phyloP scores from a whole-genome alignment of 805 yeast species.

The Starmera caribaea region DNA sequence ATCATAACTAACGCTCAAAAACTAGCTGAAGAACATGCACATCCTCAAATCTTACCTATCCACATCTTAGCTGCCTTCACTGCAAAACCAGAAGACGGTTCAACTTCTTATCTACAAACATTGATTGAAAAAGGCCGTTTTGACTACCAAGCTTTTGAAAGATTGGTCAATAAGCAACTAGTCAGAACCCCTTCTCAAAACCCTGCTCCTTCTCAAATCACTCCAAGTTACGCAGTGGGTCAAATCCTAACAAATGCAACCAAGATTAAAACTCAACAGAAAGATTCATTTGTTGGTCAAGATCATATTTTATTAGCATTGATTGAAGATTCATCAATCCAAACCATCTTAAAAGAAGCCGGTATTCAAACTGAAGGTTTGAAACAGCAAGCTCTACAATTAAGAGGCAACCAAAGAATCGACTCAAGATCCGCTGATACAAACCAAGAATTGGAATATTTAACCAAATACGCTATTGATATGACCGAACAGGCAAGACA shows the following conservation, averaged over 20 bases:
- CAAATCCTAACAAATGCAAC: constrained; percentile 65
- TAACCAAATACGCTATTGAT: constrained; percentile 85
- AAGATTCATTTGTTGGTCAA: constrained; percentile 87
- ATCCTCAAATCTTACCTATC: constrained; percentile 77
- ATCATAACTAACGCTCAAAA: constrained; percentile 72
- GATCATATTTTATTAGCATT: constrained; percentile 86
- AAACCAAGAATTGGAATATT: constrained; percentile 71
- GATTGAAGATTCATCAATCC: constrained; percentile 65
- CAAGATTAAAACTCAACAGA: constrained; percentile 76
- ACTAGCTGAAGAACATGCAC: constrained; percentile 76
- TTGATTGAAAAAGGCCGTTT: constrained; percentile 78
- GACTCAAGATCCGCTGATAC: constrained; percentile 94
- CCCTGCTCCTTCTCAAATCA: constrained; percentile 80
- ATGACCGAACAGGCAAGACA: constrained; percentile 88
- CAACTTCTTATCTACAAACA: constrained; percentile 64
- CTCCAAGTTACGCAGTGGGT: constrained; percentile 69
- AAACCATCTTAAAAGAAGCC: constrained; percentile 63
- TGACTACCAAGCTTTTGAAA: constrained; percentile 75
- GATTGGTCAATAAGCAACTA: constrained; percentile 70
- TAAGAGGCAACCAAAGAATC: constrained; percentile 86
- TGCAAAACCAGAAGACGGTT: constrained; percentile 43
- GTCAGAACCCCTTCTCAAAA: constrained; percentile 80
- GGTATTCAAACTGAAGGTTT: constrained; percentile 60
- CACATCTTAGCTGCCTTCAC: constrained; percentile 91
- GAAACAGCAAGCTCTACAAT: constrained; percentile 64